Conservation (phyloP, 371 early-diverging fungal genomes). For the Apophysomyces trapeziformis region DNA sequence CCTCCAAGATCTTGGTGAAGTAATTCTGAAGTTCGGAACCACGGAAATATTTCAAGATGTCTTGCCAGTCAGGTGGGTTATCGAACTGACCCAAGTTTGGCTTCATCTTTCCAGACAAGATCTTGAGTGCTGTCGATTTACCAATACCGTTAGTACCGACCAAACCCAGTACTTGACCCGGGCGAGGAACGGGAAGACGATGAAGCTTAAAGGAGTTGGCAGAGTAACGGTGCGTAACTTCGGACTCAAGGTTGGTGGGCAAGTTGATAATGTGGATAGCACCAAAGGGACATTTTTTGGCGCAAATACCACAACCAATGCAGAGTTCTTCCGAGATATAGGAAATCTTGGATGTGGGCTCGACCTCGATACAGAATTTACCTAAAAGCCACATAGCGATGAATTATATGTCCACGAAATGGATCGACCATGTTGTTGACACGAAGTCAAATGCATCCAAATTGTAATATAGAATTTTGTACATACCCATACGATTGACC, state of each 20-base stretch:
- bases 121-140: slow-evolving; percentile 97
- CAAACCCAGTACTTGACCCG: slow-evolving; percentile 98
- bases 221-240: slow-evolving; percentile 98
- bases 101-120: slow-evolving; percentile 96
- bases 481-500: slow-evolving; percentile 80
- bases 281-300: slow-evolving; percentile 99
- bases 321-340: slow-evolving; percentile 97
- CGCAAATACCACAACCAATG: slow-evolving; percentile 99
- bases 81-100: slow-evolving; percentile 97
- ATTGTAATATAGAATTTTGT: neutral
- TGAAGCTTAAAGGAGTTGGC: slow-evolving; percentile 99
- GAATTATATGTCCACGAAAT: slow-evolving; percentile 11
- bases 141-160: slow-evolving; percentile 99
- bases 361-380: slow-evolving; percentile 96
- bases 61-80: slow-evolving; percentile 96
- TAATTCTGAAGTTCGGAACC: slow-evolving; percentile 99
- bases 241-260: slow-evolving; percentile 96
- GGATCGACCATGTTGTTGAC: slow-evolving; percentile 1
- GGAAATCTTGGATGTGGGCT: slow-evolving; percentile 83
- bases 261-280: slow-evolving; percentile 99
- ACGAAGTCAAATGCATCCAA: slow-evolving; percentile 5
- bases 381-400: slow-evolving; percentile 61
- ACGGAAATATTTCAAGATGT: slow-evolving; percentile 96
- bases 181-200: slow-evolving; percentile 96
- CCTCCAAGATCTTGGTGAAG: slow-evolving; percentile 98